Base-by-base conservation (phyloP, 2,329 filamentous ascomycete genomes). In the Madurella fahalii region DNA sequence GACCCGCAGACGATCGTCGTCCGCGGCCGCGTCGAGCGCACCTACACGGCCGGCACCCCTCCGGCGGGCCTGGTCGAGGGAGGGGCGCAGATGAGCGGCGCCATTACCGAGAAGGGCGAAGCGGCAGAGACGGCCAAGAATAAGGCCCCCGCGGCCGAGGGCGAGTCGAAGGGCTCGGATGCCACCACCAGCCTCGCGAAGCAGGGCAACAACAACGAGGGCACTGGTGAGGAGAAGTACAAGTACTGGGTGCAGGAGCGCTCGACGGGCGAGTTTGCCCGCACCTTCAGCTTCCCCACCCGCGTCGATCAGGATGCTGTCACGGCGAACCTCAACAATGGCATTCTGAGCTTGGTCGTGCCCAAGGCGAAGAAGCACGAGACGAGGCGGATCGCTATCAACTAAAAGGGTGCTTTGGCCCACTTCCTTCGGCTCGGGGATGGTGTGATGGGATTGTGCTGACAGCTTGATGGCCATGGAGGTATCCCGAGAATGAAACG, bases 1-100 rank as follows among this genome's bases (percentile, higher is more conserved):
- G 88, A 93, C 67, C 76, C 80, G 41, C 85, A 89, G 73, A 91
- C 87, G 15, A 74, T 93, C 42, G 78, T 83, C 59, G 77, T 94
- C 68, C 82, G 81, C 54, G 89, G 89, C 65, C 82, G 78, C 60
- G 79, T 83, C 53, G 87, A 91, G 72, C 81, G 84, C 61, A 74
- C 74, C 61, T 80, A 82, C 70, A 80, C 81, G 56, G 72, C 82
- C 40, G 80, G 80, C 57, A 76, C 73, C 4, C 73, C 77, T 2
- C 71, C 79, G 34, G 73, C 79, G 30, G 64, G 62, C 51, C 31
- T 52, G 43, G 25, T 53, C 12, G 52, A 55, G 25, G 32, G 42
- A 46, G 40, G 50, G 42, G 20, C 15, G 20, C 63, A 67, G 53
- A 65, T 58, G 53, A 68, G 62, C 58, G 72, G 67, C n/a, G 68